Conservation (phyloP, 2,329 filamentous ascomycete genomes). For the Ophioceras dolichostomum region DNA sequence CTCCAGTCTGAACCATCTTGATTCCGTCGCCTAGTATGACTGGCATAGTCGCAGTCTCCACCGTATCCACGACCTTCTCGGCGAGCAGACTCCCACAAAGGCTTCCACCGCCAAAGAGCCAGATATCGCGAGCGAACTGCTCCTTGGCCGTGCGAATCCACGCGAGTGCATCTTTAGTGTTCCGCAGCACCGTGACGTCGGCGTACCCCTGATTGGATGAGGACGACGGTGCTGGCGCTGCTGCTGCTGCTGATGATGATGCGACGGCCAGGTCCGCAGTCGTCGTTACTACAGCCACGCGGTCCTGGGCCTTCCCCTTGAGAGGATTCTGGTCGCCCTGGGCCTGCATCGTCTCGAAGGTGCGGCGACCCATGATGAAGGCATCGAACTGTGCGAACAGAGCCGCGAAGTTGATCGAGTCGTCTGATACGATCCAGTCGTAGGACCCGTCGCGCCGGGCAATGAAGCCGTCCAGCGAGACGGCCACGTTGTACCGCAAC, state of each 20-base stretch:
- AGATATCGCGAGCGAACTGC: conserved; percentile 15
- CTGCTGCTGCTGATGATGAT: no score
- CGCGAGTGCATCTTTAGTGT: conserved; percentile 6
- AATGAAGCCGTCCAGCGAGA: conserved; percentile 22
- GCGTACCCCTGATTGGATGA: no score
- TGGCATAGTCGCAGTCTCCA: conserved; percentile 18
- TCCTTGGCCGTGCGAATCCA: conserved; percentile 11
- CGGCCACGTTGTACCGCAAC: conserved; percentile 20
- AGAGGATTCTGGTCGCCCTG: conserved; percentile 11
- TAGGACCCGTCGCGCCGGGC: conserved; percentile 16
- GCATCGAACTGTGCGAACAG: conserved; percentile 18
- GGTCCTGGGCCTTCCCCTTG: conserved; percentile 6
- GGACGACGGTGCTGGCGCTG: no score
- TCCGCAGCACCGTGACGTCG: conserved; percentile 13
- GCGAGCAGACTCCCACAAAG: conserved; percentile 16
- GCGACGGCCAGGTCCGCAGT: conserved; percentile 5
- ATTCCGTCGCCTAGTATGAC: conserved; percentile 13
- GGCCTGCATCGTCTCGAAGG: conserved; percentile 16
- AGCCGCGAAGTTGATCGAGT: conserved; percentile 17
- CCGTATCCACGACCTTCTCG: conserved; percentile 15
- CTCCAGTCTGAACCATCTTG: conserved; percentile 10
- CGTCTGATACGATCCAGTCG: conserved; percentile 18
- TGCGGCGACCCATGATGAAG: conserved; percentile 23
- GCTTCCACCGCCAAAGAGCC: conserved; percentile 22
- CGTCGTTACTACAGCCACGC: conserved; percentile 17